phyloP scores from a whole-genome alignment of 148 eudicot species.

The Fagopyrum homotropicum region DNA sequence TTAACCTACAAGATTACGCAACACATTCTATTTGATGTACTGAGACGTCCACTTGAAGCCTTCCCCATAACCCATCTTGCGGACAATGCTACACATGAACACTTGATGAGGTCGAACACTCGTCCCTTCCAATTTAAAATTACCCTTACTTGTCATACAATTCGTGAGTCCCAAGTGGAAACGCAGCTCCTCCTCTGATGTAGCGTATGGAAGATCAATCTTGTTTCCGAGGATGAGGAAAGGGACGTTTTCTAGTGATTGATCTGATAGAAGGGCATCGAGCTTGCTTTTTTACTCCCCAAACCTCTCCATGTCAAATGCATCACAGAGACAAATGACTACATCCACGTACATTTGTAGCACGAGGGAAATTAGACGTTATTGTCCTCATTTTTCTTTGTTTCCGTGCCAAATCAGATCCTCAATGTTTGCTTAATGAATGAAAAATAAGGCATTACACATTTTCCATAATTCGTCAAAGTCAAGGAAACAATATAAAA shows the following conservation, averaged over 20 bases:
- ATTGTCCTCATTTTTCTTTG: no score
- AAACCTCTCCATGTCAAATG: constrained; percentile 61
- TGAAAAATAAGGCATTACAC: no score
- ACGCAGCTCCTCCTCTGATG: constrained; percentile 62
- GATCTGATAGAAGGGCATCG: constrained; percentile 61
- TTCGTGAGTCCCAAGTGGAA: constrained; percentile 48
- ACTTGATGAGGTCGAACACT: constrained; percentile 62
- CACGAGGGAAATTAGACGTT: no score
- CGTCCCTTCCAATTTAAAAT: constrained; percentile 45
- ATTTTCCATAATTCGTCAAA: no score
- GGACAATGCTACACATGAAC: constrained; percentile 75
- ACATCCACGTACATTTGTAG: constrained; percentile 50
- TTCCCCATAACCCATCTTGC: constrained; percentile 79
- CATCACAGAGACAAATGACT: constrained; percentile 66
- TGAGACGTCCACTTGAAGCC: constrained; percentile 76
- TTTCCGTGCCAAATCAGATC: no score
- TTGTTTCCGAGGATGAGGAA: constrained; percentile 69
- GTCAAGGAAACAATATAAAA: no score
- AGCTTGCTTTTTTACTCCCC: constrained; percentile 60
- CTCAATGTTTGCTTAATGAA: no score
- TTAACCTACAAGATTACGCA: no score
- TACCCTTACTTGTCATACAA: constrained; percentile 64
- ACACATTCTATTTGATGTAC: constrained; percentile 41
- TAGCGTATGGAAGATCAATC: constrained; percentile 58
- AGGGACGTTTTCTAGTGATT: constrained; percentile 48